Evolutionary conservation across 345 rosid species (phyloP).

Genomic region (Brassica juncea): DNA sequence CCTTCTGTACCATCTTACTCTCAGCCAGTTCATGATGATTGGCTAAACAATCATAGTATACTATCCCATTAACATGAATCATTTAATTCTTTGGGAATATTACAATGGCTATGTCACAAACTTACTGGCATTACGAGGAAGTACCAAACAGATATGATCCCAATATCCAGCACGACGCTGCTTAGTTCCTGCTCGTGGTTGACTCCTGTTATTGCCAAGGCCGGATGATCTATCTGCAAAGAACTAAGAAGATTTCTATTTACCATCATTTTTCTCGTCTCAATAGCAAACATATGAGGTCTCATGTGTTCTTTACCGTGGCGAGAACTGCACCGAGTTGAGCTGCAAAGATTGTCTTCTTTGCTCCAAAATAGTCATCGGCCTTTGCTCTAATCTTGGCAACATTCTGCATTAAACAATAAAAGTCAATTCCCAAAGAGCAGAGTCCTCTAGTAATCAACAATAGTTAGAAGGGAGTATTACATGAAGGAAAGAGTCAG

Average conservation of each 20-base stretch:
- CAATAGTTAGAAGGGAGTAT: not conserved
- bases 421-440: not conserved
- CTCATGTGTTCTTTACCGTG: conserved; percentile 41
- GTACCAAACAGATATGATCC: conserved; percentile 61
- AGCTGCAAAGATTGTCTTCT: conserved; percentile 51
- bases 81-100: not conserved
- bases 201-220: conserved; percentile 75
- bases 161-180: conserved; percentile 51
- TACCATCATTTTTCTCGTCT: not conserved
- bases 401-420: conserved; percentile 34
- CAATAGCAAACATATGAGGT: not conserved
- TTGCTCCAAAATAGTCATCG: conserved; percentile 27
- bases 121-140: conserved; percentile 80
- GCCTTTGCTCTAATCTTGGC: conserved; percentile 32
- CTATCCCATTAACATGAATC: not conserved
- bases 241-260: not conserved
- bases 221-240: conserved; percentile 68
- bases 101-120: not conserved
- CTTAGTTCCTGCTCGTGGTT: conserved; percentile 60
- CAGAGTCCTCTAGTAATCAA: not conserved
- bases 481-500: conserved; percentile 38
- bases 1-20: conserved; percentile 77
- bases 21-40: conserved; percentile 86
- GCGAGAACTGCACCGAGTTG: conserved; percentile 61
- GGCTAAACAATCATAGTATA: conserved; percentile 52